phyloP scores from a whole-genome alignment of 208 protist species.

The Vickermania spadyakhi region DNA sequence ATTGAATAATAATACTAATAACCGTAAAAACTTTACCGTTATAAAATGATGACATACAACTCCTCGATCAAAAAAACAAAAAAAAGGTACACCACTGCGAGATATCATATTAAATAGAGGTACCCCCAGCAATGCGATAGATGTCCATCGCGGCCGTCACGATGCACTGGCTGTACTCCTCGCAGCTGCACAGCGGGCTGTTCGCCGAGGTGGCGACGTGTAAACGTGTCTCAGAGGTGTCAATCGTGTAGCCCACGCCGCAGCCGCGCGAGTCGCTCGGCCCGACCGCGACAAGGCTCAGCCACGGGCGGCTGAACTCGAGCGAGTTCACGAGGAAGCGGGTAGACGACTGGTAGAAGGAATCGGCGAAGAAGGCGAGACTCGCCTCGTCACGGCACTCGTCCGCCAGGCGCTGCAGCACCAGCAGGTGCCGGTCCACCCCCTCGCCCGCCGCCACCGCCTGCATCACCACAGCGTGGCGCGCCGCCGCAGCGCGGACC shows the following conservation, averaged over 20 bases:
- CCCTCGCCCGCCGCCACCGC: constrained; percentile 67
- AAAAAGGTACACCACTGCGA: too few species aligned
- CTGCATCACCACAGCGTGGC: constrained; percentile 36
- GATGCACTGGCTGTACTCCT: constrained; percentile 5
- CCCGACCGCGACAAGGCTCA: constrained; percentile 78
- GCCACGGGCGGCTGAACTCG: constrained; percentile 60
- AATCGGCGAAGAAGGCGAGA: constrained; percentile 77
- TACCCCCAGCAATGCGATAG: not conserved
- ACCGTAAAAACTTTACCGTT: too few species aligned
- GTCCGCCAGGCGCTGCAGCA: constrained; percentile 64
- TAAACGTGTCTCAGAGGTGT: constrained; percentile 74
- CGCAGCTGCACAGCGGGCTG: constrained; percentile 58
- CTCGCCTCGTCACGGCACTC: constrained; percentile 50
- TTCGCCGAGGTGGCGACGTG: constrained; percentile 78
- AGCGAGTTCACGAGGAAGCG: constrained; percentile 50
- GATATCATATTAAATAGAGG: too few species aligned
- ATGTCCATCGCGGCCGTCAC: not conserved
- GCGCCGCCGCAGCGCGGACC: constrained; percentile 27
- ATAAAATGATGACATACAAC: too few species aligned
- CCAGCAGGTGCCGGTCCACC: constrained; percentile 85
- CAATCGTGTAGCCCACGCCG: constrained; percentile 89
- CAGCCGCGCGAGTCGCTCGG: constrained; percentile 82
- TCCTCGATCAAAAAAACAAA: too few species aligned
- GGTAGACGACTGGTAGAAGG: constrained; percentile 37
- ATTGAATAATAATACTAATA: too few species aligned